Evolutionary conservation across 2,329 filamentous ascomycete genomes (phyloP).

Genomic region (Blastomyces gilchristii): DNA sequence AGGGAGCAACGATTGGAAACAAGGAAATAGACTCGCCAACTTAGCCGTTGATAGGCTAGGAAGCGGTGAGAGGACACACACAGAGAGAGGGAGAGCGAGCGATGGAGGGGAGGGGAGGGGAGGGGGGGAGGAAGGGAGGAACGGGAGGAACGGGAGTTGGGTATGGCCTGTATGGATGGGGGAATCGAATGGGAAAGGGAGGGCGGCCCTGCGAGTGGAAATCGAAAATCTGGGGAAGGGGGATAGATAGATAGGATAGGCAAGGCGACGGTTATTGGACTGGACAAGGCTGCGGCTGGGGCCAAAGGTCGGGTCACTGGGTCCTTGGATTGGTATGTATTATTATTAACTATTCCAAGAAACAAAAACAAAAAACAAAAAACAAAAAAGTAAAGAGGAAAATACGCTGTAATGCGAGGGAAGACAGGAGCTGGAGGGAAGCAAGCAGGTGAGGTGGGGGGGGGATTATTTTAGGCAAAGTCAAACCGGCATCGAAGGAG

Average conservation of each 20-base stretch:
- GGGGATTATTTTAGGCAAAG: neutral
- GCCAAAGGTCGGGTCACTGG: neutral
- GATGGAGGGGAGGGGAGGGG: too few species aligned
- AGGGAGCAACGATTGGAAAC: neutral
- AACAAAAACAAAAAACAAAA: neutral
- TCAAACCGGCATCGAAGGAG: neutral
- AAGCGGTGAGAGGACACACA: neutral
- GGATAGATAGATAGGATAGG: too few species aligned
- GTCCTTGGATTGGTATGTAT: neutral
- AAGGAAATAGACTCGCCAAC: neutral
- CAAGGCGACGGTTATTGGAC: neutral
- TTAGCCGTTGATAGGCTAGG: conserved; percentile 2
- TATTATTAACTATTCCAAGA: neutral
- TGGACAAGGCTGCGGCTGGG: neutral
- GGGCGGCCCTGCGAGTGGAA: neutral
- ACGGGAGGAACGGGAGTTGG: neutral
- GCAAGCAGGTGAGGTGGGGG: neutral
- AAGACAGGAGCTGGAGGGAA: neutral
- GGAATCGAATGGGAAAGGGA: too few species aligned
- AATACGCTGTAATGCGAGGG: neutral
- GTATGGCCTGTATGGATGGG: neutral
- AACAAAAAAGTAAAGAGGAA: too few species aligned
- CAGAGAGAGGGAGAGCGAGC: neutral
- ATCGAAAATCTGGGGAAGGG: neutral
- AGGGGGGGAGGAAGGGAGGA: too few species aligned